Base-by-base conservation (phyloP, 495 filamentous ascomycete genomes). In the Tuber melanosporum region DNA sequence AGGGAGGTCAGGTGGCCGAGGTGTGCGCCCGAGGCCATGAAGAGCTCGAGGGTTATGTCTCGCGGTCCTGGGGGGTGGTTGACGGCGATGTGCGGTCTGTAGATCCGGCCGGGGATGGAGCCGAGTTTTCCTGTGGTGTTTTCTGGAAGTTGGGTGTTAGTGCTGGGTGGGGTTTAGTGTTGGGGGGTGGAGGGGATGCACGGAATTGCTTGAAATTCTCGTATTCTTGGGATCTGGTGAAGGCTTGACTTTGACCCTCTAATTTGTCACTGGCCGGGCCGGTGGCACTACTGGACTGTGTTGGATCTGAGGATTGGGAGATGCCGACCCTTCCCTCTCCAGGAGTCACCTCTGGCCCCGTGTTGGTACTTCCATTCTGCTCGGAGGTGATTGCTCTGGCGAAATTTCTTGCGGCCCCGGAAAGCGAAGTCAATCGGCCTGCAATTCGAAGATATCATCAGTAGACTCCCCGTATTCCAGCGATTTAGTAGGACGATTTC, bases 11-110 rank as follows among this genome's bases (percentile, higher is more conserved):
- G 88, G 86, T 98, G 95, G 76, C 95, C 95, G 83, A 98, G 89
- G 86, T 99, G 95, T 44, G 90, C 90, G 84, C 97, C 93, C 15
- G 91, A 91, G 41, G 95, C 95, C 86, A 99, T 91, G 79, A 99
- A 90, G 73, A 97, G 88, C 86, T 97, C 94, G 74, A 99, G 91
- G 75, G 94, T 94, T 71, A 97, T 89, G 79, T 98, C 91, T 80
- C 89, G 86, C 41, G 93, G 91, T 26, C 86, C 84, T 7, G 94
- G 93, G 1, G 96, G 95, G 83, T 93, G 86, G 44, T 83, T 84
- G 81, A 97, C 85, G 75, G 93, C 81, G 69, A 87, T 84, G 78
- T 91, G 87, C 20, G 93, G 93, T 76, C 90, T 81, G 85, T 97
- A 95, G 80, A 89, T 86, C 32, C 85, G 83, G 10, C 85, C 81